Evolutionary conservation across 495 filamentous ascomycete species (phyloP), one percentile per base, ranked within the genome.

Genomic region (Hypoxylon trugodes): DNA sequence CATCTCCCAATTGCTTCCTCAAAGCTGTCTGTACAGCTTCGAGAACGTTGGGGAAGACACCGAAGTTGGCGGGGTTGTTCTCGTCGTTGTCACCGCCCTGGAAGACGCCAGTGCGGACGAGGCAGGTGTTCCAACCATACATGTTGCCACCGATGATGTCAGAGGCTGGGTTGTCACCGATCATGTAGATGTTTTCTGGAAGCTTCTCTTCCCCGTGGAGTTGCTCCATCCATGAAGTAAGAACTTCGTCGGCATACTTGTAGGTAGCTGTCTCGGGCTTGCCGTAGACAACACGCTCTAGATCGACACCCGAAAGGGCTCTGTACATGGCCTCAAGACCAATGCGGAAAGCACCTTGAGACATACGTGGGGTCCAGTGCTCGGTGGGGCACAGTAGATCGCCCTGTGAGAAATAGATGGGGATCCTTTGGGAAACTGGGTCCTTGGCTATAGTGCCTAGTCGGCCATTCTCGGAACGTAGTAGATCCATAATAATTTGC

Each of bases 21-120:
- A 96, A 91, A 69, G 97, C 94, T 82, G 97, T 89, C 74, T 96
- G 94, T 68, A 97, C 94, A 66, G 97, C 97, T 61, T 89, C 83
- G 35, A 91, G 87, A 69, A 97, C 94, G 59, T 87, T 85, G 50
- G 77, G 72, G 80, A 91, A 97, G 46, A 98, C 84, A 26, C 95
- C 95, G 74, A 96, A 88, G 75, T 91, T 91, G 57, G 95, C 94
- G 10, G 95, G 95, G 73, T 97, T 93, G 64, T 94, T 92, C 78
- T 98, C 95, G 74, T 98, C 96, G 40, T 87, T 84, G 55, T 90
- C 87, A 15, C 96, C 79, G 25, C 79, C 75, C 45, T 77, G 73
- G 68, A 78, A 82, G 8, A 83, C 78, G 52, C 83, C 81, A 0
- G 81, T 75, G 19, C 89, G 86, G 56, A 98, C 91, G 67, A 96